Base-by-base conservation (phyloP, 768 basidiomycete genomes). In the Kwoniella bestiolae region DNA sequence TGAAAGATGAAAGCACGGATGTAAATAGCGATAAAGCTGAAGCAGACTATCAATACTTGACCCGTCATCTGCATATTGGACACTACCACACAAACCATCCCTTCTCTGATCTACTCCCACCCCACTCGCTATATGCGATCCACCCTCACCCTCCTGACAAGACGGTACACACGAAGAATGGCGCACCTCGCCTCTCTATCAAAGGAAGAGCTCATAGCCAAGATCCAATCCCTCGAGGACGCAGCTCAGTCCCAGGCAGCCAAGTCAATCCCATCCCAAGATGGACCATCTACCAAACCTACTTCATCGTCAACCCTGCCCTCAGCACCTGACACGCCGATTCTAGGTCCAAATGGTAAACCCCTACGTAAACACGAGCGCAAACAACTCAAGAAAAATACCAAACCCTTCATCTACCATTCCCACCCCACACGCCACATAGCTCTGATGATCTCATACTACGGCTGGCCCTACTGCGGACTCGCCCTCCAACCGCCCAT, bases 401-500 rank as follows among this genome's bases (percentile, higher is more conserved):
- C 46, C 18, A 84, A 84, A 56, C 74, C 81, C 4, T 91, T 92
- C 77, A 81, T 87, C 65, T 91, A 92, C 79, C 79, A 85, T 23
- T 82, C 85, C 4, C 85, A 92, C 75, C 86, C 91, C 6, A 84
- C 85, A 38, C 89, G 91, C 57, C 97, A 97, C 82, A 92, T 99
- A 66, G 96, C 96, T 1, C 84, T 99, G 58, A 90, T 91, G 75
- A 92, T 98, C 78, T 90, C 88, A 77, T 99, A 97, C 75, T 87
- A 91, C 47, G 95, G 95, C 14, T 90, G 89, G 87, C 90, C 91
- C 28, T 97, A 95, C 78, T 88, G 89, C 60, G 96, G 95, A 12
- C 85, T 99, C 46, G 92, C 94, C 0, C 88, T 87, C 76, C 96
- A 98, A 62, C 55, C 58, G 16, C 60, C 66, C 29, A 21, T 63